Percentiles rank a stretch among this genome's conserved stretches.
Conservation (phyloP, 345 rosid genomes). For the Brassica carinata region DNA sequence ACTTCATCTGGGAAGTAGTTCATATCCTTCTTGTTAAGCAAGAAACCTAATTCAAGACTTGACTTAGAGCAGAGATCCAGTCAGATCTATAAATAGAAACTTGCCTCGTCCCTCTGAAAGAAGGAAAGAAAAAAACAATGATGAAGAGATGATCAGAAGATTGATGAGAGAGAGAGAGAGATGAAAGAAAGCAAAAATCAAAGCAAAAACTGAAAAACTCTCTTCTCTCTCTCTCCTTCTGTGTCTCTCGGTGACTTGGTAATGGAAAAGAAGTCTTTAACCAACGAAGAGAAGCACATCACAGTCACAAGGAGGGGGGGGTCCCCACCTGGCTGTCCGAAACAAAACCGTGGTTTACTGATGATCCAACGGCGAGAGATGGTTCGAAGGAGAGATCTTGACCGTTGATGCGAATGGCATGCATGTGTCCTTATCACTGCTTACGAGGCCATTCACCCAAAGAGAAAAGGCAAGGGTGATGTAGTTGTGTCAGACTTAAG, state of each 20-base stretch:
- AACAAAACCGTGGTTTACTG: conserved; percentile 38
- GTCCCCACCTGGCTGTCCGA: conserved; percentile 28
- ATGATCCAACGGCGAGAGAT: conserved; percentile 44
- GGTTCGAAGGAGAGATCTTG: conserved; percentile 31
- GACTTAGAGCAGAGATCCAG: background rate
- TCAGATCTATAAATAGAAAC: conserved; percentile 33
- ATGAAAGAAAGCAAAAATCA: conserved; percentile 17
- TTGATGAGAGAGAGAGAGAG: conserved; percentile 21
- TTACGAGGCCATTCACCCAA: conserved; percentile 43
- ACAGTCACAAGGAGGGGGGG: background rate
- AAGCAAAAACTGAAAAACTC: conserved; percentile 13
- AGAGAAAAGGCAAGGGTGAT: conserved; percentile 11
- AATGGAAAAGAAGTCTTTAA: conserved; percentile 31
- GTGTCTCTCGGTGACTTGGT: conserved; percentile 19
- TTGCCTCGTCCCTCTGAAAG: conserved; percentile 7
- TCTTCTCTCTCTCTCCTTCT: conserved; percentile 1
- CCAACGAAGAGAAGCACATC: conserved; percentile 31
- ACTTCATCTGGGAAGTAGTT: conserved; percentile 97
- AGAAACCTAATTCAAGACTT: background rate
- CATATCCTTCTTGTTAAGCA: conserved; percentile 45
- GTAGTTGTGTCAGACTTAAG: conserved; percentile 27
- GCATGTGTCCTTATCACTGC: conserved; percentile 63
- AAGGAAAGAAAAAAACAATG: conserved; percentile 16
- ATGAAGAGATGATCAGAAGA: conserved; percentile 34
- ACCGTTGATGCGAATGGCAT: conserved; percentile 53